phyloP scores from a whole-genome alignment of 495 filamentous ascomycete genomes.

The Melanomma pulvis-pyrius region DNA sequence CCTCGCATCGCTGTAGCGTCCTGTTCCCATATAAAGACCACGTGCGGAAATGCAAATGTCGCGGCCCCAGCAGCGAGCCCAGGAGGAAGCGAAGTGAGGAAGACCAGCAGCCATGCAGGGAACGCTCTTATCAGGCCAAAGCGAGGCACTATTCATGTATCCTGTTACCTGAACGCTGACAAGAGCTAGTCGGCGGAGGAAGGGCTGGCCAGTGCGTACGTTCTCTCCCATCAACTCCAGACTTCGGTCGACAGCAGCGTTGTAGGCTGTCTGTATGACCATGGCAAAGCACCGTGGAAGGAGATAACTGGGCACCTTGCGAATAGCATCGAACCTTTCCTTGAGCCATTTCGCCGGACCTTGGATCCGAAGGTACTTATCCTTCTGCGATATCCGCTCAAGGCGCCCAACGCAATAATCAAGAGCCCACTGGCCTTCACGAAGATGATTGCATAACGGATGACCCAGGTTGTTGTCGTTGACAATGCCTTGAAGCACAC shows the following conservation, averaged over 20 bases:
- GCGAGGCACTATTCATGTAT: conserved; percentile 81
- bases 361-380: conserved; percentile 60
- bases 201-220: conserved; percentile 77
- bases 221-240: conserved; percentile 77
- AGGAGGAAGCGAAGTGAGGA: conserved; percentile 91
- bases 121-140: conserved; percentile 82
- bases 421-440: conserved; percentile 91
- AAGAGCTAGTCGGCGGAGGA: conserved; percentile 83
- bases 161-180: conserved; percentile 89
- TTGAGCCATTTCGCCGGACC: conserved; percentile 76
- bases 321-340: conserved; percentile 80
- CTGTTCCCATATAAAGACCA: conserved; percentile 85
- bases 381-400: conserved; percentile 66
- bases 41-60: conserved; percentile 96
- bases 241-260: conserved; percentile 74
- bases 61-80: conserved; percentile 96
- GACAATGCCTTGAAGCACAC: conserved; percentile 81
- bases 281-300: conserved; percentile 92
- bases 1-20: conserved; percentile 81
- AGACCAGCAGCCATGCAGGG: conserved; percentile 90
- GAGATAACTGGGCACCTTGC: conserved; percentile 82
- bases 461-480: conserved; percentile 89
- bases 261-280: conserved; percentile 82
- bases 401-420: conserved; percentile 83
- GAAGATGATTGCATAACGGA: conserved; percentile 87